These are phyloP conservation scores for Hypoxylon sp. DNA, from an alignment of 2,329 filamentous ascomycete genomes.

Conservation along the genomic window DNA sequence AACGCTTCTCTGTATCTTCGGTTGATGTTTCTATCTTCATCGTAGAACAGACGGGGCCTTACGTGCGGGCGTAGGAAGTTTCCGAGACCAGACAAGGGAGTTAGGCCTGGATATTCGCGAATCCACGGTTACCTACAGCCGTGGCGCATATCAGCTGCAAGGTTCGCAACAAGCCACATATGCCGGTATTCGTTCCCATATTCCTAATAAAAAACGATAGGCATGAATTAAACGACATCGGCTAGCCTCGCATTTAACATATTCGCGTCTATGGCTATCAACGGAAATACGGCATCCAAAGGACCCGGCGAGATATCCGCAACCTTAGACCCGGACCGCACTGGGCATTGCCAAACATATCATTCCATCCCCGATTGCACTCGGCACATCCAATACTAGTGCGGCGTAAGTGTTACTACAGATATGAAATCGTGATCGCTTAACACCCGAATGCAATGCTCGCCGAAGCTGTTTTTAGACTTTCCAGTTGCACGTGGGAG, in stretches of 20 bases:
- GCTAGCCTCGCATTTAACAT: slow-evolving; percentile 20
- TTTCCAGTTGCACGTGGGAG: slow-evolving; percentile 34
- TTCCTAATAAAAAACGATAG: slow-evolving; percentile 22
- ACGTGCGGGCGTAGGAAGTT: slow-evolving; percentile 49
- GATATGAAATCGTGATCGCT: slow-evolving; percentile 30
- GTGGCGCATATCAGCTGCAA: slow-evolving; percentile 46
- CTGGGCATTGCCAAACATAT: slow-evolving; percentile 4
- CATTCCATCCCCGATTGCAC: slow-evolving; percentile 2
- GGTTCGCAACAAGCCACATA: slow-evolving; percentile 39
- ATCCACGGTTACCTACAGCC: slow-evolving; percentile 50
- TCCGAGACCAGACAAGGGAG: slow-evolving; percentile 45
- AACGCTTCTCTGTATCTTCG: slow-evolving; percentile 41
- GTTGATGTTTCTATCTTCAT: slow-evolving; percentile 53
- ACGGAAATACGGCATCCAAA: slow-evolving; percentile 12
- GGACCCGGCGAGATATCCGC: slow-evolving; percentile 16
- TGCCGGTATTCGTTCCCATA: slow-evolving; percentile 35
- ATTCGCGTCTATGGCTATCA: slow-evolving; percentile 1
- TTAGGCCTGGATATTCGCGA: slow-evolving; percentile 43
- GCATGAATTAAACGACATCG: slow-evolving; percentile 16
- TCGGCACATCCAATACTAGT: slow-evolving; percentile 11
- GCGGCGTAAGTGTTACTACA: slow-evolving; percentile 28
- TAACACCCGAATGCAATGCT: slow-evolving; percentile 24
- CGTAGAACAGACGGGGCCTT: slow-evolving; percentile 47
- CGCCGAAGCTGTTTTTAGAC: slow-evolving; percentile 35
- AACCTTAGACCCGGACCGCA: neutral